phyloP scores from a whole-genome alignment of 169 alveolate species.

The Plasmodium cynomolgi region DNA sequence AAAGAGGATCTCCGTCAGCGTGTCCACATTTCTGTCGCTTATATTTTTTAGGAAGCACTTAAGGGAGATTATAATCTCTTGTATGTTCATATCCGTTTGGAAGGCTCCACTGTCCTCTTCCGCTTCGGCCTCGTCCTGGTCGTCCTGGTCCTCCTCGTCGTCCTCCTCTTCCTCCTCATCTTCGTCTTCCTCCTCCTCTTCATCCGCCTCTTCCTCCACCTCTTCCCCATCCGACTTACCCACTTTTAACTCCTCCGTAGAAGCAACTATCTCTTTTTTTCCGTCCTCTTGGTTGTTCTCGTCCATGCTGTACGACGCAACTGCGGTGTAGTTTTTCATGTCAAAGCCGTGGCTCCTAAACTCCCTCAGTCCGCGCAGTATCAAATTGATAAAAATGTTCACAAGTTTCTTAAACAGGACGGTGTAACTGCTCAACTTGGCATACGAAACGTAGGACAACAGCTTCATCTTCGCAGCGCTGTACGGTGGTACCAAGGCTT shows the following conservation, averaged over 20 bases:
- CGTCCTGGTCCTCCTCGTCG: background rate
- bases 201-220: background rate
- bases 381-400: slow-evolving; percentile 18
- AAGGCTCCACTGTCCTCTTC: background rate
- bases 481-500: slow-evolving; percentile 52
- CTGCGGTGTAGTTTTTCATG: slow-evolving; percentile 8
- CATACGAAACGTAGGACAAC: slow-evolving; percentile 43
- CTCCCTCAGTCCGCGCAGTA: background rate
- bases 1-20: slow-evolving; percentile 31
- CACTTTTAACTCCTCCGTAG: background rate
- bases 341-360: background rate
- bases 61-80: slow-evolving; percentile 34
- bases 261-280: background rate
- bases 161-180: background rate
- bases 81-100: slow-evolving; percentile 23
- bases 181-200: background rate
- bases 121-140: background rate
- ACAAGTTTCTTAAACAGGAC: slow-evolving; percentile 17
- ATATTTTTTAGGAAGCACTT: slow-evolving; percentile 49
- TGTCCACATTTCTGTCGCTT: slow-evolving; percentile 48
- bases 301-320: background rate
- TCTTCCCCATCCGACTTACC: background rate
- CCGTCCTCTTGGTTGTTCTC: background rate
- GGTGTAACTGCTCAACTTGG: slow-evolving; percentile 13
- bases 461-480: slow-evolving; percentile 41